phyloP scores from a whole-genome alignment of 2,329 filamentous ascomycete genomes.

The Endoconidiophora laricicola region DNA sequence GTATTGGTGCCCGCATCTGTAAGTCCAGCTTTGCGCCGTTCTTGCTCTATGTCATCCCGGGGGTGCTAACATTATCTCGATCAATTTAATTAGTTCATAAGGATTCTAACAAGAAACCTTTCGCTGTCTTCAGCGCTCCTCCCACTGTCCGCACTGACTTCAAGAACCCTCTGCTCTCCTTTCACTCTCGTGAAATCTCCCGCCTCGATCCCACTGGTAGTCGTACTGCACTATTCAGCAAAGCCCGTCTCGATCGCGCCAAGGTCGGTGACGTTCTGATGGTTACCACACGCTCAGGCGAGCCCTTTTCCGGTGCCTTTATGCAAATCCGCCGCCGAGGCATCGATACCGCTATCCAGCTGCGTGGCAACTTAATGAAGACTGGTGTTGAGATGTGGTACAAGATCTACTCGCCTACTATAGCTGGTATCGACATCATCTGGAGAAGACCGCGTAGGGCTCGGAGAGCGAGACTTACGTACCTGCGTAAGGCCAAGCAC shows the following conservation, averaged over 20 bases:
- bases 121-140: constrained; percentile 14
- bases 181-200: constrained; percentile 53
- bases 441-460: constrained; percentile 72
- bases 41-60: too few relatives aligned
- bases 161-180: constrained; percentile 45
- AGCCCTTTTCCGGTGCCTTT: constrained; percentile 80
- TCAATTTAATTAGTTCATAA: constrained; percentile 7
- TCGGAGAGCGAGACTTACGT: constrained; percentile 73
- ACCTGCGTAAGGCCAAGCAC: constrained; percentile 76
- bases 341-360: constrained; percentile 71
- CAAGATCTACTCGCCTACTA: constrained; percentile 83
- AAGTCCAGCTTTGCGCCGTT: constrained; percentile 14
- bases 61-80: neutral
- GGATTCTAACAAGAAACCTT: constrained; percentile 14
- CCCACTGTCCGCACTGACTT: constrained; percentile 22
- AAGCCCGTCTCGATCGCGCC: constrained; percentile 59
- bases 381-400: constrained; percentile 94
- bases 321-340: constrained; percentile 77
- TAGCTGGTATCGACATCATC: constrained; percentile 84
- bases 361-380: constrained; percentile 72
- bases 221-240: constrained; percentile 65
- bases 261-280: constrained; percentile 82
- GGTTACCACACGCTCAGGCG: constrained; percentile 61
- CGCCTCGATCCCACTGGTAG: constrained; percentile 72
- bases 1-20: constrained; percentile 16